phyloP scores from a whole-genome alignment of 1,284 basidiomycete genomes.

The Boletus smithii region DNA sequence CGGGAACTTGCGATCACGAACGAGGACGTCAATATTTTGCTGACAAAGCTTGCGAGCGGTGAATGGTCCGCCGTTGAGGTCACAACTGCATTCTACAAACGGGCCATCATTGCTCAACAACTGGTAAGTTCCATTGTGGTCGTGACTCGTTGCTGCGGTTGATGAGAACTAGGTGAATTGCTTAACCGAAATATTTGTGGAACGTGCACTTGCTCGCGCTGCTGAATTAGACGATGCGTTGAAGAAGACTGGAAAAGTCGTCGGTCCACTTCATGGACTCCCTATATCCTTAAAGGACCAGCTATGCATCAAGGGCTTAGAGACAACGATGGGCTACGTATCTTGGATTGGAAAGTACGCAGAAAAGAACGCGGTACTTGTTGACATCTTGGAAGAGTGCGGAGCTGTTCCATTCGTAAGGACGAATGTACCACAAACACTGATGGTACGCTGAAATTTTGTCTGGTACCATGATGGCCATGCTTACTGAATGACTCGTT shows the following conservation, averaged over 20 bases:
- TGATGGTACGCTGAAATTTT: constrained; percentile 43
- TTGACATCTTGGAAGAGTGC: constrained; percentile 55
- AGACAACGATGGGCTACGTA: constrained; percentile 61
- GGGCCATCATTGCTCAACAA: constrained; percentile 60
- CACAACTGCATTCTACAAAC: constrained; percentile 57
- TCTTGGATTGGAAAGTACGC: constrained; percentile 60
- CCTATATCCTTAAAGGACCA: constrained; percentile 65
- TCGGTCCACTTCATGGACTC: constrained; percentile 61
- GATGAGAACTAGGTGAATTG: constrained; percentile 47
- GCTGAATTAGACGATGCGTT: constrained; percentile 49
- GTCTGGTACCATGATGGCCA: neutral
- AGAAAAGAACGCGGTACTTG: constrained; percentile 52
- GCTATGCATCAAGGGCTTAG: constrained; percentile 49
- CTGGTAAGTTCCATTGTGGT: constrained; percentile 35
- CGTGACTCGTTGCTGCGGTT: neutral
- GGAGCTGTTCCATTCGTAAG: constrained; percentile 70
- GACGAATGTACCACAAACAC: constrained; percentile 69
- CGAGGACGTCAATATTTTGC: constrained; percentile 37
- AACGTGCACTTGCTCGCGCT: constrained; percentile 52
- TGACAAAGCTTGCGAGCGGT: constrained; percentile 39
- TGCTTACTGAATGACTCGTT: neutral
- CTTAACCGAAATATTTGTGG: constrained; percentile 53
- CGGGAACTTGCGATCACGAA: constrained; percentile 53
- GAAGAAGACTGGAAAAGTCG: constrained; percentile 41
- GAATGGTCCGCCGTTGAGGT: constrained; percentile 46